These are phyloP conservation scores for Penicillium sp. DNA, from an alignment of 2,329 filamentous ascomycete species.

Conservation along the genomic window DNA sequence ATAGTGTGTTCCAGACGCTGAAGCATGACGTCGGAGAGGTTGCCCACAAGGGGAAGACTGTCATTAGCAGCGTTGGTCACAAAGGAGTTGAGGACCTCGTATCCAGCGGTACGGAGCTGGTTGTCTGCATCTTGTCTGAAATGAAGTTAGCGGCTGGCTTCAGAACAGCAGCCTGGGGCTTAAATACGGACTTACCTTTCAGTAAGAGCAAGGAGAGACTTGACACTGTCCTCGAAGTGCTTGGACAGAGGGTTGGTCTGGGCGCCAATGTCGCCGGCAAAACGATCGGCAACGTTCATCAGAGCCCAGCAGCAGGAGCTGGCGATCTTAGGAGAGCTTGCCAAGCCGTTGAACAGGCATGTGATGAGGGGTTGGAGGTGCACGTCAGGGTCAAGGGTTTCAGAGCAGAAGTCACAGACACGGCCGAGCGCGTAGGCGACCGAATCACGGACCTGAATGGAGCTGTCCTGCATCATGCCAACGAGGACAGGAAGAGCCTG, in stretches of 20 bases:
- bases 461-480: constrained; percentile 80
- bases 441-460: constrained; percentile 86
- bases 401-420: constrained; percentile 86
- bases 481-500: constrained; percentile 88
- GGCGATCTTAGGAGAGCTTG: constrained; percentile 91
- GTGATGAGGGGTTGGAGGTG: constrained; percentile 79
- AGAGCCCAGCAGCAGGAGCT: constrained; percentile 97
- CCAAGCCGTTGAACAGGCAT: constrained; percentile 79
- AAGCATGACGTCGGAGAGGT: constrained; percentile 77
- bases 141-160: no score
- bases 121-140: constrained; percentile 64
- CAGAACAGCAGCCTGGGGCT: no score
- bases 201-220: constrained; percentile 55
- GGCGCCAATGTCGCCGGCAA: constrained; percentile 74
- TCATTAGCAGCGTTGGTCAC: constrained; percentile 83
- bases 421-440: constrained; percentile 91
- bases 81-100: constrained; percentile 93
- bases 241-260: constrained; percentile 73
- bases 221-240: constrained; percentile 87
- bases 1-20: constrained; percentile 85
- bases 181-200: no score
- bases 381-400: constrained; percentile 74
- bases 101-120: constrained; percentile 84
- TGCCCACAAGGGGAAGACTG: constrained; percentile 69
- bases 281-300: constrained; percentile 95